Conservation (phyloP, 2,329 filamentous ascomycete species). For the Ilyonectria mors-panacis region DNA sequence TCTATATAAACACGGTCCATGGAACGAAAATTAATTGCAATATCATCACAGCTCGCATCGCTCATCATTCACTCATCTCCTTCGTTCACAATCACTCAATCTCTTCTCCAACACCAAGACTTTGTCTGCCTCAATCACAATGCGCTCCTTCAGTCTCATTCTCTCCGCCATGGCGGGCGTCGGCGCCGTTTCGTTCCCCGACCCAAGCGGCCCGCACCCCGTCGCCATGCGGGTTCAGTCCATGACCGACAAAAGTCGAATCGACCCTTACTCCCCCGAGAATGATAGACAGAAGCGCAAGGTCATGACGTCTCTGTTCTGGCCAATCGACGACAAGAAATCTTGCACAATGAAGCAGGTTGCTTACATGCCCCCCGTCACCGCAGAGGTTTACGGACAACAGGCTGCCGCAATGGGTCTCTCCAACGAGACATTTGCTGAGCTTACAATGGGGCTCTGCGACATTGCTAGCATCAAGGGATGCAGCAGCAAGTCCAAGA, state of each 20-base stretch:
- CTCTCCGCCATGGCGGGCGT: constrained; percentile 33
- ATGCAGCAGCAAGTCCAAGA: constrained; percentile 26
- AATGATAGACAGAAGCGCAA: constrained; percentile 42
- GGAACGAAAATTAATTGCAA: not conserved
- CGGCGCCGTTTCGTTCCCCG: constrained; percentile 47
- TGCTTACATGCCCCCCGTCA: constrained; percentile 54
- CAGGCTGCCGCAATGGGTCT: constrained; percentile 48
- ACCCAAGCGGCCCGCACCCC: constrained; percentile 49
- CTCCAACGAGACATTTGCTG: constrained; percentile 49
- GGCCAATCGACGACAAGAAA: constrained; percentile 45
- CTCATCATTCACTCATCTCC: not conserved
- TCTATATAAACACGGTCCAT: not conserved
- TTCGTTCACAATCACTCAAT: not conserved
- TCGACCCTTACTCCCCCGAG: constrained; percentile 50
- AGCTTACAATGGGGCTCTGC: constrained; percentile 48
- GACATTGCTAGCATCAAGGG: constrained; percentile 30
- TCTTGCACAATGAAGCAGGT: constrained; percentile 39
- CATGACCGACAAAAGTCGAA: constrained; percentile 50
- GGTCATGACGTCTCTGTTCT: constrained; percentile 51
- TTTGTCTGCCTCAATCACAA: constrained; percentile 20
- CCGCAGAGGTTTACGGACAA: constrained; percentile 49
- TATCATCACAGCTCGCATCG: not conserved
- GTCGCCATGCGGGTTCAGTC: constrained; percentile 45
- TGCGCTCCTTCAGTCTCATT: constrained; percentile 36
- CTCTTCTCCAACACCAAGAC: not conserved